phyloP scores from a whole-genome alignment of 2,329 filamentous ascomycete species.

The Penicillium polonicum region DNA sequence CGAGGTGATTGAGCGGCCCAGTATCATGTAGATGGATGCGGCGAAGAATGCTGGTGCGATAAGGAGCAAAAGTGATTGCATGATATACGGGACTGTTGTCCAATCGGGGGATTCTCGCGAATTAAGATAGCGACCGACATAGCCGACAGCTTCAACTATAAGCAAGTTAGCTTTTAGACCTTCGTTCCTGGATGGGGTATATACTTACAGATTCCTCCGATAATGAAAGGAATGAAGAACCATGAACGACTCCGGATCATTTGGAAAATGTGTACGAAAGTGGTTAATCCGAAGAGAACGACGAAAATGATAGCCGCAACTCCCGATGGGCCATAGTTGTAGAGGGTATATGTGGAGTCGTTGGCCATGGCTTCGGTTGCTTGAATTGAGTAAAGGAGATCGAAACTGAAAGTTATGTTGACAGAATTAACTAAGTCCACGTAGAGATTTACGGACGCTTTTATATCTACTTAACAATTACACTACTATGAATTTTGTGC shows the following conservation, averaged over 20 bases:
- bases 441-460: neutral
- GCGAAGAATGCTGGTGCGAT: constrained; percentile 51
- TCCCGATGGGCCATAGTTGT: neutral
- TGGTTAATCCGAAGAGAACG: neutral
- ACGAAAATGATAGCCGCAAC: neutral
- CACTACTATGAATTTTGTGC: neutral
- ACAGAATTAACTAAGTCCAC: neutral
- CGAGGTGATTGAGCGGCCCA: constrained; percentile 45
- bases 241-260: neutral
- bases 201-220: constrained; percentile 4
- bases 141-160: constrained; percentile 1
- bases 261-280: neutral
- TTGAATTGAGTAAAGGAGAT: neutral
- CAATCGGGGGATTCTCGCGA: neutral
- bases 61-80: constrained; percentile 47
- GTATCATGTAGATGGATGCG: constrained; percentile 51
- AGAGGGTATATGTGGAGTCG: neutral
- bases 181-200: neutral
- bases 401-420: neutral
- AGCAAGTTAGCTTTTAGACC: neutral
- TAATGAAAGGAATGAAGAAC: constrained; percentile 2
- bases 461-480: neutral
- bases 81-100: constrained; percentile 31
- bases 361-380: neutral
- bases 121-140: neutral